A percentile compares a stretch with the other conserved stretches of the same genome.
Conservation (phyloP, 805 yeast species). For the Maudiozyma saulgeensis region DNA sequence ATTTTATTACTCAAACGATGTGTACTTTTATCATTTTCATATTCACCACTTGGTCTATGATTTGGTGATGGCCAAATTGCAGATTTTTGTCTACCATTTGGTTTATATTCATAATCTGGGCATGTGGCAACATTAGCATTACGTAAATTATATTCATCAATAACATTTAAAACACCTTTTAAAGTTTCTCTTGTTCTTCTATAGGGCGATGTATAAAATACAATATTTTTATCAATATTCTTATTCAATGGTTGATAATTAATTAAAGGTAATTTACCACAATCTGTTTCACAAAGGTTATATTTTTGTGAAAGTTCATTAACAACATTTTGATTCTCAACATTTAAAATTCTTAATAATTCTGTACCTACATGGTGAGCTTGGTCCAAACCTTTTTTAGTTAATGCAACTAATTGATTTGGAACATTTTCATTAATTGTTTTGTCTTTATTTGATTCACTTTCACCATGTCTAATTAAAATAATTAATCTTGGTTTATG, state of each 20-base stretch:
- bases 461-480: slow-evolving; percentile 84
- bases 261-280: slow-evolving; percentile 11
- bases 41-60: slow-evolving; percentile 20
- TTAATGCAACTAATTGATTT: slow-evolving; percentile 70
- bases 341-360: slow-evolving; percentile 27
- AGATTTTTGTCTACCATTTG: slow-evolving; percentile 18
- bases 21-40: slow-evolving; percentile 17
- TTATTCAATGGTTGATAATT: slow-evolving; percentile 22
- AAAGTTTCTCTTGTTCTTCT: slow-evolving; percentile 77
- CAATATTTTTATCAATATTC: slow-evolving; percentile 44
- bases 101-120: slow-evolving; percentile 13
- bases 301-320: slow-evolving; percentile 16
- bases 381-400: slow-evolving; percentile 58
- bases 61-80: slow-evolving; percentile 22
- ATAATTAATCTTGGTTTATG: slow-evolving; percentile 50
- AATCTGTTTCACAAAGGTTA: slow-evolving; percentile 4
- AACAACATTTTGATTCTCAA: slow-evolving; percentile 17
- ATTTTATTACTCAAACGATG: slow-evolving; percentile 4
- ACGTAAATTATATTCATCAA: slow-evolving; percentile 29
- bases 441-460: slow-evolving; percentile 83
- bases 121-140: slow-evolving; percentile 19
- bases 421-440: slow-evolving; percentile 67
- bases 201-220: slow-evolving; percentile 84
- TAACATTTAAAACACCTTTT: slow-evolving; percentile 53
- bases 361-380: slow-evolving; percentile 52